A percentile compares a stretch with the other conserved stretches of the same genome.
Evolutionary conservation across 768 basidiomycete species (phyloP).

Genomic region (Sarcodon aspratus): DNA sequence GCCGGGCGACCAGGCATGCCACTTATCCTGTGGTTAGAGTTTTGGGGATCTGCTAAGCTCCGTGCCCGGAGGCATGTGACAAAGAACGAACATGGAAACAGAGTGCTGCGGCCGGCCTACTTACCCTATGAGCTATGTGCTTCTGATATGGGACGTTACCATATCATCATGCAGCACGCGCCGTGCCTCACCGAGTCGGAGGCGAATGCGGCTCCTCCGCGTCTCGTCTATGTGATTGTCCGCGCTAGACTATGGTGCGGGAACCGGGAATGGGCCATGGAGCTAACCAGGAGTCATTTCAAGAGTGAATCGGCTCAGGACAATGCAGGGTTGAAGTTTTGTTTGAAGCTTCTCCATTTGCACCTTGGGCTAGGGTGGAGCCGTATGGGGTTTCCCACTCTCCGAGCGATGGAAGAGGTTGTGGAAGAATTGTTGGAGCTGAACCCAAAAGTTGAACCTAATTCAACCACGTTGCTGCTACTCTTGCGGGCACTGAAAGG

Average conservation of each 20-base stretch:
- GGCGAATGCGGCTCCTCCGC: slow-evolving; percentile 2
- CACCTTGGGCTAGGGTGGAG: slow-evolving; percentile 21
- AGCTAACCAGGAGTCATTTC: slow-evolving; percentile 35
- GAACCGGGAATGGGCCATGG: slow-evolving; percentile 26
- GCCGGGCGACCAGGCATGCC: slow-evolving; percentile 14
- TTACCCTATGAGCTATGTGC: background rate
- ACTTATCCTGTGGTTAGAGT: slow-evolving; percentile 49
- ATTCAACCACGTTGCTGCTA: slow-evolving; percentile 45
- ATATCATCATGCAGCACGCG: background rate
- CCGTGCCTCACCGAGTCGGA: background rate
- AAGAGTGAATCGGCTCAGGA: slow-evolving; percentile 29
- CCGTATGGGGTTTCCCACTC: slow-evolving; percentile 24
- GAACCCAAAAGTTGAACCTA: slow-evolving; percentile 42
- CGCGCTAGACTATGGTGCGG: slow-evolving; percentile 30
- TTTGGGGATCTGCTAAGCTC: slow-evolving; percentile 34
- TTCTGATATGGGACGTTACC: background rate
- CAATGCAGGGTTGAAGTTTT: slow-evolving; percentile 20
- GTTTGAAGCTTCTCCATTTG: slow-evolving; percentile 45
- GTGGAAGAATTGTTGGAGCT: slow-evolving; percentile 32
- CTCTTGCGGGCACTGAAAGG: slow-evolving; percentile 40
- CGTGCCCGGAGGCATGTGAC: slow-evolving; percentile 2
- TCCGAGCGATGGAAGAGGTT: slow-evolving; percentile 31
- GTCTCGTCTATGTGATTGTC: slow-evolving; percentile 31
- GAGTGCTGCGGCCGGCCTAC: background rate
- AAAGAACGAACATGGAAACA: slow-evolving; percentile 2